These are phyloP conservation scores for Apiospora arundinis DNA, from an alignment of 2,329 filamentous ascomycete species.

Conservation along the genomic window DNA sequence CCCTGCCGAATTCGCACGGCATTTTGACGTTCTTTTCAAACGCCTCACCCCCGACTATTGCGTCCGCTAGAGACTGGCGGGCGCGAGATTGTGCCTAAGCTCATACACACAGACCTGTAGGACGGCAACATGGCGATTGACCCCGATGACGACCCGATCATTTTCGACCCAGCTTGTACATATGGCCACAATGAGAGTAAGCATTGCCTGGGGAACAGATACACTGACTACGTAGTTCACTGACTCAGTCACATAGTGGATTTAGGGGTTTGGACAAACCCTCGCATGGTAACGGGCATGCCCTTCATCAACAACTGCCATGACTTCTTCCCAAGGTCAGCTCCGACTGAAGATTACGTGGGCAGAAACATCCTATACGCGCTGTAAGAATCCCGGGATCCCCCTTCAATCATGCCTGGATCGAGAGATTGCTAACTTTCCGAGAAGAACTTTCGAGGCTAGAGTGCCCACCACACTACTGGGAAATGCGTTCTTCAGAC, in stretches of 20 bases:
- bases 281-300: neutral
- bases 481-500: neutral
- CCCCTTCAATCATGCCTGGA: too few species aligned
- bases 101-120: neutral
- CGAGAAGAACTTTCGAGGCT: neutral
- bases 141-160: neutral
- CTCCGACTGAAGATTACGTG: neutral
- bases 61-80: neutral
- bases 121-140: neutral
- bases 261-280: neutral
- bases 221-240: neutral
- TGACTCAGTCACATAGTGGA: neutral
- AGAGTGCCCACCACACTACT: neutral
- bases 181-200: neutral
- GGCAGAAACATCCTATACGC: neutral
- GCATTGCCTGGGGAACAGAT: too few species aligned
- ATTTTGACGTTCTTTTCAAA: neutral
- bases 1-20: neutral
- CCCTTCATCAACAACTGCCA: neutral
- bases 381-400: neutral
- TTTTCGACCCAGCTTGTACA: neutral
- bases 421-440: neutral
- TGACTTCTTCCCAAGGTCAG: neutral
- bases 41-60: neutral
- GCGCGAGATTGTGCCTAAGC: neutral